Percentiles rank a stretch among this genome's conserved stretches.
These are phyloP conservation scores for Hypoxylon subgilvum DNA, from an alignment of 495 filamentous ascomycete species.

Conservation along the genomic window DNA sequence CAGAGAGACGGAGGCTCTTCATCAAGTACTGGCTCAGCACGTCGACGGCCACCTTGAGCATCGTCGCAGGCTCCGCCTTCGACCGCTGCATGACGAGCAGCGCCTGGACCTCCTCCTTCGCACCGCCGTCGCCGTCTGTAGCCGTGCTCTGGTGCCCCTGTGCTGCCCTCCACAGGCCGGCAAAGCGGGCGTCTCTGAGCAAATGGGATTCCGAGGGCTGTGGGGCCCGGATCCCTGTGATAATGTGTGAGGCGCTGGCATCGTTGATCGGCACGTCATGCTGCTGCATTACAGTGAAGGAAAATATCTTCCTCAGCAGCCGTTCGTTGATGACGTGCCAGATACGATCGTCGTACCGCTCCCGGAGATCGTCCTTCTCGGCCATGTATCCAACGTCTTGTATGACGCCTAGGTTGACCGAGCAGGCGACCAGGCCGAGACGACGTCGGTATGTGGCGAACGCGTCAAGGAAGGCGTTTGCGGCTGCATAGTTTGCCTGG, in stretches of 20 bases:
- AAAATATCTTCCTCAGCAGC: slow-evolving; percentile 39
- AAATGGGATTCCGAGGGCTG: slow-evolving; percentile 24
- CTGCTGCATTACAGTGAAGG: slow-evolving; percentile 44
- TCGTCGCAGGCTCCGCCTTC: neutral
- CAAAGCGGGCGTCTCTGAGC: slow-evolving; percentile 28
- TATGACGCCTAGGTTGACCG: slow-evolving; percentile 60
- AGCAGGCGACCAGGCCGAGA: slow-evolving; percentile 50
- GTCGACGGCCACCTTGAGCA: neutral
- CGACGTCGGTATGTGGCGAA: slow-evolving; percentile 51
- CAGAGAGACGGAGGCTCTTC: slow-evolving; percentile 31
- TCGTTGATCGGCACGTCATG: neutral
- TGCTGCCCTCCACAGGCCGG: slow-evolving; percentile 3
- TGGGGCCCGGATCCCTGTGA: slow-evolving; percentile 51
- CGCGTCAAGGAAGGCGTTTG: slow-evolving; percentile 63
- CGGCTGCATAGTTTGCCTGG: slow-evolving; percentile 67
- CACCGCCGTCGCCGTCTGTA: neutral
- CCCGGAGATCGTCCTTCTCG: slow-evolving; percentile 36
- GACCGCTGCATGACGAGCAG: neutral
- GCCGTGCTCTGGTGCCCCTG: neutral
- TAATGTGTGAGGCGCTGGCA: slow-evolving; percentile 37
- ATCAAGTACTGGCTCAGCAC: neutral
- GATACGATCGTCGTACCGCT: slow-evolving; percentile 16
- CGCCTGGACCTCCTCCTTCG: neutral
- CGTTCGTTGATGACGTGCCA: slow-evolving; percentile 43
- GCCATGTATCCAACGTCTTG: slow-evolving; percentile 59